Evolutionary conservation across 176 grass and related monocot species (phyloP), one percentile per base, ranked within the genome.

Genomic region (Rhipidocladum racemiflorum): DNA sequence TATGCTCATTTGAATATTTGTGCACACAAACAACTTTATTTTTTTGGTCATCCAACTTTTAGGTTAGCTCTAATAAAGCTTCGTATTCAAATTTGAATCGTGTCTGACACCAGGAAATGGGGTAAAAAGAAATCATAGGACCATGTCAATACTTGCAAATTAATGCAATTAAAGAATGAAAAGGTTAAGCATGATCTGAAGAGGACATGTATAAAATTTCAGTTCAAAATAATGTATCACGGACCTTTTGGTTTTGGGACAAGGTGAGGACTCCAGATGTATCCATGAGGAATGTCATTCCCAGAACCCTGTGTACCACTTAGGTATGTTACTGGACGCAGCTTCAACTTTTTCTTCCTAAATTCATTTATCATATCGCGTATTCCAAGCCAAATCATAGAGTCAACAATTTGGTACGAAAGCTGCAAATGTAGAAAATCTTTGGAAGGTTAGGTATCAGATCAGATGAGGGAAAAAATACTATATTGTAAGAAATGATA

Each of bases 371-470:
- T 99, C 88, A 99, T 99, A 79, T 99, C 96, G 0, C 90, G 83
- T 82, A 99, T 99, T 46, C 96, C 96, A 76, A 99, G 90, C 96
- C 96, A 99, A 85, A 99, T 99, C 96, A 95, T 99, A 14, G 91
- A 93, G 69, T 99, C 96, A 40, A 99, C 92, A 82, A 95, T 91
- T 85, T 95, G 87, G 59, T 99, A 99, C 15, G 96, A 98, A 83
- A 98, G 85, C 96, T 99, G 88, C 56, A 91, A 88, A 57, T 24
- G 36, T 62, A 53, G 17, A 80, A 68, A 83, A 43, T 32, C 16
- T 79, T 54, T 62, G 65, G 20, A 35, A 83, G 63, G 4, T 46
- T 42, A 83, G 18, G 15, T 64, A 85, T 40, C 69, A 77, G 11
- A 82, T 56, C 53, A 83, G 21, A 49, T 48, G 17, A 15, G 35